Evolutionary conservation across 2,329 filamentous ascomycete genomes (phyloP).

Genomic region (Bipolaris oryzae): DNA sequence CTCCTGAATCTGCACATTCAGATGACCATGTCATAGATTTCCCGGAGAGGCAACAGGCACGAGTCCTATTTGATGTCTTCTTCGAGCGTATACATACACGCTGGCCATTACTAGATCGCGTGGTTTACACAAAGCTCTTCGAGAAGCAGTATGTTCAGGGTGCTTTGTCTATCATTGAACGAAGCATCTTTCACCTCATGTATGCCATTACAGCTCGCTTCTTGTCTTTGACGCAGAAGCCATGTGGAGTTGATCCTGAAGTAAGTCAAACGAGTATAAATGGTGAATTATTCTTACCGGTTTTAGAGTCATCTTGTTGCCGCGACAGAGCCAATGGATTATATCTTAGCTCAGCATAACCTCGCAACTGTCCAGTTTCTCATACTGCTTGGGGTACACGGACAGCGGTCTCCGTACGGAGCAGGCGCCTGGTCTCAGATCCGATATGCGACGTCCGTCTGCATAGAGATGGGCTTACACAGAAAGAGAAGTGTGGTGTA

Average conservation of each 20-base stretch:
- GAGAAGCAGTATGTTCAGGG: constrained; percentile 28
- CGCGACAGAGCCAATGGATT: constrained; percentile 34
- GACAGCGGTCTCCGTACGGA: constrained; percentile 36
- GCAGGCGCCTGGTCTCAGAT: constrained; percentile 38
- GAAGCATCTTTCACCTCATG: constrained; percentile 33
- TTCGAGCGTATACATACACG: constrained; percentile 36
- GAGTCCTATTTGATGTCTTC: constrained; percentile 32
- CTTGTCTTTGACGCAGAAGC: constrained; percentile 33
- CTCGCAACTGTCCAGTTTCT: constrained; percentile 35
- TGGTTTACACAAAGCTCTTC: constrained; percentile 29
- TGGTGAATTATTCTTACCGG: not conserved
- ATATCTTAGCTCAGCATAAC: constrained; percentile 32
- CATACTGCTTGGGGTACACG: constrained; percentile 32
- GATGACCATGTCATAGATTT: constrained; percentile 9
- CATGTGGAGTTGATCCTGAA: constrained; percentile 33
- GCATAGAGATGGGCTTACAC: constrained; percentile 36
- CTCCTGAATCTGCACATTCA: constrained; percentile 9
- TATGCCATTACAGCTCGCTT: constrained; percentile 38
- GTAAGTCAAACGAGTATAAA: not conserved
- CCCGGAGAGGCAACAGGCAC: constrained; percentile 23
- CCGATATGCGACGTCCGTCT: constrained; percentile 34
- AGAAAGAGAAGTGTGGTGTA: constrained; percentile 30
- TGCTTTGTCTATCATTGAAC: constrained; percentile 26
- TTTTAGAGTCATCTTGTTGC: constrained; percentile 26
- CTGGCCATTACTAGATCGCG: constrained; percentile 35